Percentiles rank a stretch among this genome's conserved stretches.
phyloP scores from a whole-genome alignment of 2,329 filamentous ascomycete species.

The Dryadomyces sulphureus region DNA sequence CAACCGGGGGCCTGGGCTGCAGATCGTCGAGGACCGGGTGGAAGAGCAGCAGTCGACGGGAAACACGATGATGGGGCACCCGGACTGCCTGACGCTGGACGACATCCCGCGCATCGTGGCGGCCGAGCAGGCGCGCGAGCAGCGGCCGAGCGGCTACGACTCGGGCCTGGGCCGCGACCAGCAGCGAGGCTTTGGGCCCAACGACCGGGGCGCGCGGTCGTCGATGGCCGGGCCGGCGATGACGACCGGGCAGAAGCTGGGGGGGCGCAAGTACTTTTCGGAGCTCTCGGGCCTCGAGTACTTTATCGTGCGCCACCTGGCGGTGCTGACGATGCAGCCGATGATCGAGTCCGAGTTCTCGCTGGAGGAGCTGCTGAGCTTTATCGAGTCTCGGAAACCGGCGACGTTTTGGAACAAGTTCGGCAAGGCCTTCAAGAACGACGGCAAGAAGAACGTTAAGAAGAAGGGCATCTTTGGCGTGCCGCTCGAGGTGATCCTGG shows the following conservation, averaged over 20 bases:
- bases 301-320: conserved; percentile 91
- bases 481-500: conserved; percentile 72
- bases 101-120: conserved; percentile 95
- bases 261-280: conserved; percentile 76
- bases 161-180: conserved; percentile 21
- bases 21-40: conserved; percentile 67
- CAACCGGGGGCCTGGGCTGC: conserved; percentile 22
- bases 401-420: conserved; percentile 98
- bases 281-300: conserved; percentile 92
- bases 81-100: conserved; percentile 84
- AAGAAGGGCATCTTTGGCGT: conserved; percentile 94
- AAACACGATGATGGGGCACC: conserved; percentile 75
- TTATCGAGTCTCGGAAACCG: conserved; percentile 82
- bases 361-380: conserved; percentile 79
- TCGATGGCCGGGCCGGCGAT: not conserved
- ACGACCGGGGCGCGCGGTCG: not conserved
- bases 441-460: conserved; percentile 61
- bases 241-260: conserved; percentile 10
- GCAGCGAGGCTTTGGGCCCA: not conserved
- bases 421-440: conserved; percentile 87
- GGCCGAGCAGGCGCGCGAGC: conserved; percentile 85
- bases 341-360: conserved; percentile 80
- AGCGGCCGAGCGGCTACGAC: conserved; percentile 63
- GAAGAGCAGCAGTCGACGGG: conserved; percentile 56
- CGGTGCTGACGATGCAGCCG: conserved; percentile 88